Percentiles rank a stretch among this genome's conserved stretches.
Evolutionary conservation across 2,329 filamentous ascomycete genomes (phyloP).

Genomic region (Trichophaea hybrida): DNA sequence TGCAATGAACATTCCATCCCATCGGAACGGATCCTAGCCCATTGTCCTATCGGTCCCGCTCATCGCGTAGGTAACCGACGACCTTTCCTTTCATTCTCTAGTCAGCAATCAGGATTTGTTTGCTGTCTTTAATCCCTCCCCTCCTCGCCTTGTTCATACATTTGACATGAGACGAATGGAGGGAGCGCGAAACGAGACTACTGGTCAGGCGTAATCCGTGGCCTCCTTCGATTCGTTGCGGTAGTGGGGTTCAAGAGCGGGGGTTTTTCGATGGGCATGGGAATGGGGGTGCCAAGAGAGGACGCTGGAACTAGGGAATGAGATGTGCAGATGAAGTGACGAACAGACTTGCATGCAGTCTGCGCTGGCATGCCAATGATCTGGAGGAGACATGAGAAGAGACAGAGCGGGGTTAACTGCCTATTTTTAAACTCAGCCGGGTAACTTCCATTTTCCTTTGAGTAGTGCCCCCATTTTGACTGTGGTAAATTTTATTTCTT

Average conservation of each 20-base stretch:
- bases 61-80: constrained; percentile 6
- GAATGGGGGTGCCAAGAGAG: background rate
- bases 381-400: background rate
- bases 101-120: constrained; percentile 4
- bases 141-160: constrained; percentile 3
- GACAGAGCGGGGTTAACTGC: background rate
- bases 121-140: background rate
- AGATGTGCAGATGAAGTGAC: constrained; percentile 9
- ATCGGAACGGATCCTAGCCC: constrained; percentile 7
- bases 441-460: background rate
- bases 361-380: constrained; percentile 7
- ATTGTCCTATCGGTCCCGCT: constrained; percentile 9
- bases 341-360: constrained; percentile 5
- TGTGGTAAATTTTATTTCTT: background rate
- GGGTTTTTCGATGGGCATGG: constrained; percentile 6
- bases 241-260: constrained; percentile 2
- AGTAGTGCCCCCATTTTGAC: background rate
- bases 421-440: constrained; percentile 1
- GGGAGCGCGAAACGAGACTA: constrained; percentile 4
- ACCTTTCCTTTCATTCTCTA: constrained; percentile 1
- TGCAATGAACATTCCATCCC: constrained; percentile 5
- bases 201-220: constrained; percentile 6
- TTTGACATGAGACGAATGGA: constrained; percentile 1
- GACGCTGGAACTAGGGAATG: constrained; percentile 5
- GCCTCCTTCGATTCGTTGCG: constrained; percentile 5